Evolutionary conservation across 768 basidiomycete genomes (phyloP), one percentile per base, ranked within the genome.

Genomic region (Arthromyces matolae): DNA sequence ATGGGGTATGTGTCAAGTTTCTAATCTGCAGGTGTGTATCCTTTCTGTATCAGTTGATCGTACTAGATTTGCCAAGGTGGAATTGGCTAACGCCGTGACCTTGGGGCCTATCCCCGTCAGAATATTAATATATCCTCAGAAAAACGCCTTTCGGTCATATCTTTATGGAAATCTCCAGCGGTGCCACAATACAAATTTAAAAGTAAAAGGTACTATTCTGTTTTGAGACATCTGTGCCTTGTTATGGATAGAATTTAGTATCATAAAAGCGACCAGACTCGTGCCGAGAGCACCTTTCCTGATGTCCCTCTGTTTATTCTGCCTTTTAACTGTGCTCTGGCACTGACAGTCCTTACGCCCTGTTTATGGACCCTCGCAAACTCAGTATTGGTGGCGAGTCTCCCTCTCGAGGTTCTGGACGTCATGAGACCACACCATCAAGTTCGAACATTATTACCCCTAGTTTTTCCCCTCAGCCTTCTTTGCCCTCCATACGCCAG

Each of bases 401-500:
- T 51, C 50, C 53, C 53, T 51, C 50, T 56, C 66, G 60, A 43
- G 57, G 50, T 52, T 49, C 54, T 44, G 54, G 56, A 46, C 60
- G 55, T 47, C 47, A 49, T 22, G 54, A 41, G 22, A 51, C 50
- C 43, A 56, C 59, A 27, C 49, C 64, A 31, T 52, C 58, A 34
- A 58, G 23, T 39, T 51, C 57, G 37, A 58, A 64, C 52, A 47
- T 55, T 19, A 45, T 57, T 13, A 48, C 55, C 20, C 20, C 50
- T 13, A 58, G 46, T 22, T 57, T 60, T 40, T 40, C 66, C 64
- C 36, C 55, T 22, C 68, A 67, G 29, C 68, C 68, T 3, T 70
- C 70, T 39, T 71, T 87, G 22, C 85, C 85, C 4, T 80, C 85
- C 41, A 86, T 88, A 58, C 80, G 79, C 42, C 78, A 83, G 27